phyloP scores from a whole-genome alignment of 1,284 basidiomycete species.

The Vanrija humicola region DNA sequence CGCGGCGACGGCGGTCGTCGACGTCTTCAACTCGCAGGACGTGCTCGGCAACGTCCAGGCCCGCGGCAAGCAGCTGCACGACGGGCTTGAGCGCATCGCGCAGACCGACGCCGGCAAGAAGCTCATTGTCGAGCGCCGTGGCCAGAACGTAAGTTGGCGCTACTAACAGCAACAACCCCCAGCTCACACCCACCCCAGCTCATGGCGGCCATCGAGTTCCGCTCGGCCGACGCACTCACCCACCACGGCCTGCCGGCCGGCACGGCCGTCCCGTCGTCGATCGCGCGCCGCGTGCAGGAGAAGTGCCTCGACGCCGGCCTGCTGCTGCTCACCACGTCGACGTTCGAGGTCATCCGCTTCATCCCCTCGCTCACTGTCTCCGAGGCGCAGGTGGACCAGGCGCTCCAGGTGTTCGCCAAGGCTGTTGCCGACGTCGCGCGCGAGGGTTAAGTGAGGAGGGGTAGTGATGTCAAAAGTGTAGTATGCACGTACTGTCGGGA shows the following conservation, averaged over 20 bases:
- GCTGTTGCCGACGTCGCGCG: too few species aligned
- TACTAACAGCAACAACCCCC: too few species aligned
- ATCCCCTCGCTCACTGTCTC: slow-evolving; percentile 64
- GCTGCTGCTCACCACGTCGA: slow-evolving; percentile 53
- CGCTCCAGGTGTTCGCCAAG: too few species aligned
- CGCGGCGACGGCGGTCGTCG: slow-evolving; percentile 61
- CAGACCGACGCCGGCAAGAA: slow-evolving; percentile 18
- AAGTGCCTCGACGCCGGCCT: slow-evolving; percentile 78
- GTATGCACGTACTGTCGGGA: too few species aligned
- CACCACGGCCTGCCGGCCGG: slow-evolving; percentile 37
- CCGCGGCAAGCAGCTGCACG: slow-evolving; percentile 68
- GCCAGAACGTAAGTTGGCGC: slow-evolving; percentile 54
- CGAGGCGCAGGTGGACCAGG: slow-evolving; percentile 53
- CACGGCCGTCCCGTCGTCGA: slow-evolving; percentile 55
- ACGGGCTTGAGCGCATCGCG: slow-evolving; percentile 3
- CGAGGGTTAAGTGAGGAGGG: too few species aligned
- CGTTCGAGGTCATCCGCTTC: slow-evolving; percentile 52
- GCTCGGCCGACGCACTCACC: slow-evolving; percentile 37
- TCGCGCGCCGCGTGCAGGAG: slow-evolving; percentile 66
- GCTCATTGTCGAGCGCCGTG: slow-evolving; percentile 70
- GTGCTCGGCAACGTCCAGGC: slow-evolving; percentile 69
- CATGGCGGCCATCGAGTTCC: slow-evolving; percentile 74
- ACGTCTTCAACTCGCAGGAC: slow-evolving; percentile 43
- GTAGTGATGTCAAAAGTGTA: too few species aligned
- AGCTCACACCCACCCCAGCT: slow-evolving; percentile 41